Evolutionary conservation across 441 rosid species (phyloP).

Genomic region (Gossypium lobatum): DNA sequence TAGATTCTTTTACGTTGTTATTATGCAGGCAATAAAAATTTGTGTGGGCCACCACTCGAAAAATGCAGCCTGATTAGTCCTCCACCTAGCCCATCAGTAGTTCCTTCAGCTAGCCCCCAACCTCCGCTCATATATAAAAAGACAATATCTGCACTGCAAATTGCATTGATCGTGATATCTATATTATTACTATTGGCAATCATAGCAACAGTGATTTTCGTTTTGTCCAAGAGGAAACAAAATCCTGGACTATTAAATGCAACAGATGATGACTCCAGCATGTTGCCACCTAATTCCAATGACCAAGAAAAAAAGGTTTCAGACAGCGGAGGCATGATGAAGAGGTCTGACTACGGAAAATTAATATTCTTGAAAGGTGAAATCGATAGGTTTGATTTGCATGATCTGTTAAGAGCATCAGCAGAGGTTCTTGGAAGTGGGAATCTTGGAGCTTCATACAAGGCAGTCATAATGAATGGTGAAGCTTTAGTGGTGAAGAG

Average conservation of each 20-base stretch:
- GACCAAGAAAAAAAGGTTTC: background rate
- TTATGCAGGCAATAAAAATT: constrained; percentile 50
- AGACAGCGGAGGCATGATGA: constrained; percentile 7
- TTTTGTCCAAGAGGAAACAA: constrained; percentile 21
- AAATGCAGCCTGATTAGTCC: constrained; percentile 25
- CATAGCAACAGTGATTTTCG: constrained; percentile 19
- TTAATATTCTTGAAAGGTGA: constrained; percentile 56
- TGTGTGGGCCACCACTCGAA: constrained; percentile 56
- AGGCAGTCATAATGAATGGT: constrained; percentile 46
- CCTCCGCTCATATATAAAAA: constrained; percentile 13
- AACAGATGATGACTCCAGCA: constrained; percentile 16
- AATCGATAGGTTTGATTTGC: constrained; percentile 58
- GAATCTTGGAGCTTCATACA: constrained; percentile 84
- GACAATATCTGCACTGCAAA: background rate
- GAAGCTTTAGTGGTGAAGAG: constrained; percentile 77
- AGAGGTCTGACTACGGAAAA: constrained; percentile 23
- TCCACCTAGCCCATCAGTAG: background rate
- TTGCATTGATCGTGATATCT: constrained; percentile 22
- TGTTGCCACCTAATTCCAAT: background rate
- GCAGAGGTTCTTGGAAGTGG: constrained; percentile 97
- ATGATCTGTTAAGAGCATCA: constrained; percentile 72
- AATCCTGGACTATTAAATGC: background rate
- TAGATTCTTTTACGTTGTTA: background rate
- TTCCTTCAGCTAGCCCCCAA: background rate
- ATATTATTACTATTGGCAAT: constrained; percentile 18